Evolutionary conservation across 148 eudicot species (phyloP).

Genomic region (Rhododendron henanense): DNA sequence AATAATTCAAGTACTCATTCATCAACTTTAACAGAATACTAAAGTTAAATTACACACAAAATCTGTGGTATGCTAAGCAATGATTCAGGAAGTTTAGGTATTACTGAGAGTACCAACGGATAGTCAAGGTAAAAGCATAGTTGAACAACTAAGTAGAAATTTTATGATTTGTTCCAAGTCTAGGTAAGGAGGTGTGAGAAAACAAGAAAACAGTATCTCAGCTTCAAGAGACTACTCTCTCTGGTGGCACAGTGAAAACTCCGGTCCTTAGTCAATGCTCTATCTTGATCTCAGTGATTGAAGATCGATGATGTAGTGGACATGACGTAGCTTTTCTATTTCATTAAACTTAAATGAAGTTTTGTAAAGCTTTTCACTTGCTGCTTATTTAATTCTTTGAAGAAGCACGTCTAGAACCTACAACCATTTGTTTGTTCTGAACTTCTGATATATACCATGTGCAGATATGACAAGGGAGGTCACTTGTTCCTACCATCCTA

Average conservation of each 20-base stretch:
- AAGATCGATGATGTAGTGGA: neutral
- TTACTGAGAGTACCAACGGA: neutral
- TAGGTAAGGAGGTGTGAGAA: neutral
- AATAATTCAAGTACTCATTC: neutral
- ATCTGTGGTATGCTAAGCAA: neutral
- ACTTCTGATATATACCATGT: neutral
- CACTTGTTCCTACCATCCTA: conserved; percentile 77
- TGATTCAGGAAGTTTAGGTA: neutral
- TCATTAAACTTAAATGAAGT: neutral
- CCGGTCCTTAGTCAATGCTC: neutral
- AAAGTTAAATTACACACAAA: neutral
- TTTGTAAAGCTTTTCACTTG: neutral
- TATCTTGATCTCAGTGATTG: neutral
- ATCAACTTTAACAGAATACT: neutral
- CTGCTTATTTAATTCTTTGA: neutral
- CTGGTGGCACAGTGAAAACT: neutral
- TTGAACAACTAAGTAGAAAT: neutral
- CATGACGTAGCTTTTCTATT: neutral
- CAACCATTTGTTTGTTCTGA: neutral
- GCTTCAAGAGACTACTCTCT: neutral
- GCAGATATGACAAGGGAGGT: conserved; percentile 87
- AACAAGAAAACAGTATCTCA: neutral
- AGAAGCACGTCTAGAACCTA: conserved; percentile 4
- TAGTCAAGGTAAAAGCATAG: neutral
- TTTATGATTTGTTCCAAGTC: neutral